Evolutionary conservation across 2,329 filamentous ascomycete species (phyloP), one percentile per base, ranked within the genome.

Genomic region (Didymella segeticola): DNA sequence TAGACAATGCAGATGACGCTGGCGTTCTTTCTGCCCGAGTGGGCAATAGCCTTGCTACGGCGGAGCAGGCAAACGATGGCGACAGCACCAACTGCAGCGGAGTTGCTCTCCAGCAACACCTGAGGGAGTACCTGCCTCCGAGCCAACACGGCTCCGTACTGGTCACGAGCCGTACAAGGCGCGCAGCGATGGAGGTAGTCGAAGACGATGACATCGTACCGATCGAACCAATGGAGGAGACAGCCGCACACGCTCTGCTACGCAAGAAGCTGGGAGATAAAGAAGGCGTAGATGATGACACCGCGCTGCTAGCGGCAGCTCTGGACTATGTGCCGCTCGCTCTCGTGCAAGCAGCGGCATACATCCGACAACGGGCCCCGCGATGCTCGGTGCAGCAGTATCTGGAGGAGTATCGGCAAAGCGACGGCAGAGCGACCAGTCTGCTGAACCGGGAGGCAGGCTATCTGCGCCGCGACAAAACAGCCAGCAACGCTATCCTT

Each of bases 251-350:
- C 19, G 10, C 42, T 2, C 46, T 17, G 43, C 30, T 64, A 1
- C 2, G 37, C 14, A 62, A 54, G 22, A 60, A 60, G 42, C 45
- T 62, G 19, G 46, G 30, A 39, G 27, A 6, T 1, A 6, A 46
- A 1, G 30, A n/a, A 14, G 7, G 11, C 7, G n/a, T 10, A 2
- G 22, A 34, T 12, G 42, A 41, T 11, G 30, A 29, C 14, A 15
- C 43, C 15, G 45, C 52, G 12, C 42, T 60, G 45, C 47, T 66
- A 5, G 57, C 53, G 3, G 42, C 46, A 1, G 61, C 60, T 14
- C 68, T 76, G 0, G 71, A 73, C 0, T 60, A 47, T 43, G 69
- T 74, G 47, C 74, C 73, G 8, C 69, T 75, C n/a, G 72, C 73
- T 1, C 62, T 75, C 2, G 46, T 64, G 3, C 70, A 75, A 41